A percentile compares a stretch with the other conserved stretches of the same genome.
These are phyloP conservation scores for Laguncularia racemosa DNA, from an alignment of 345 rosid genomes.

Conservation along the genomic window DNA sequence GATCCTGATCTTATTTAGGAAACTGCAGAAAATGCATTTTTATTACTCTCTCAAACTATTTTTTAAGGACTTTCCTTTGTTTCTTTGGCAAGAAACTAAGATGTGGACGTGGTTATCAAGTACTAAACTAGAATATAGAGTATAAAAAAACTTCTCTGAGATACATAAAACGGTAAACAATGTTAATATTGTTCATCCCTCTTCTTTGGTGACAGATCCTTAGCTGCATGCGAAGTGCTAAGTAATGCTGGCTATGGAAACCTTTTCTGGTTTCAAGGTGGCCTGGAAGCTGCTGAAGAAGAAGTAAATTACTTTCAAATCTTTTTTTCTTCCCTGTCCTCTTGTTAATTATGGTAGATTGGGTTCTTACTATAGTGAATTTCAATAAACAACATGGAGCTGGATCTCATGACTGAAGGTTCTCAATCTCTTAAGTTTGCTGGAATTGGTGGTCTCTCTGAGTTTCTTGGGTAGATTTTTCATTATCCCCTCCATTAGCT, in stretches of 20 bases:
- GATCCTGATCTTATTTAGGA: no score
- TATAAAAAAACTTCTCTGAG: no score
- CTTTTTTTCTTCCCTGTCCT: conserved; percentile 3
- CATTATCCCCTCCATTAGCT: neutral
- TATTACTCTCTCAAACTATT: no score
- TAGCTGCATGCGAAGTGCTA: conserved; percentile 85
- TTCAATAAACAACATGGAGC: conserved; percentile 1
- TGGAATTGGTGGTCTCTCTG: conserved; percentile 85
- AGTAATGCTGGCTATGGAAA: conserved; percentile 67
- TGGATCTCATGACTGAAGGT: conserved; percentile 88
- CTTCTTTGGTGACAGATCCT: conserved; percentile 42
- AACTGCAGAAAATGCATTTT: neutral
- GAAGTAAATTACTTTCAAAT: conserved; percentile 41
- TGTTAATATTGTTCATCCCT: conserved; percentile 10
- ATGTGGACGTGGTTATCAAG: neutral
- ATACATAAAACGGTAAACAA: neutral
- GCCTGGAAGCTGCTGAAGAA: conserved; percentile 80
- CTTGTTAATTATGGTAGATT: neutral
- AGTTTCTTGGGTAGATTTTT: conserved; percentile 72
- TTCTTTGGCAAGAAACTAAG: neutral
- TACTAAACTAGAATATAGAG: neutral
- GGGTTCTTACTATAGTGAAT: conserved; percentile 4
- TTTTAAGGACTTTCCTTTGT: neutral
- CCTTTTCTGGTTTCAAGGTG: conserved; percentile 92
- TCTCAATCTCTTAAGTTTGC: conserved; percentile 71